Percentiles rank a stretch among this genome's conserved stretches.
Conservation (phyloP, 1,284 basidiomycete genomes). For the Sanghuangporus sanghuang region DNA sequence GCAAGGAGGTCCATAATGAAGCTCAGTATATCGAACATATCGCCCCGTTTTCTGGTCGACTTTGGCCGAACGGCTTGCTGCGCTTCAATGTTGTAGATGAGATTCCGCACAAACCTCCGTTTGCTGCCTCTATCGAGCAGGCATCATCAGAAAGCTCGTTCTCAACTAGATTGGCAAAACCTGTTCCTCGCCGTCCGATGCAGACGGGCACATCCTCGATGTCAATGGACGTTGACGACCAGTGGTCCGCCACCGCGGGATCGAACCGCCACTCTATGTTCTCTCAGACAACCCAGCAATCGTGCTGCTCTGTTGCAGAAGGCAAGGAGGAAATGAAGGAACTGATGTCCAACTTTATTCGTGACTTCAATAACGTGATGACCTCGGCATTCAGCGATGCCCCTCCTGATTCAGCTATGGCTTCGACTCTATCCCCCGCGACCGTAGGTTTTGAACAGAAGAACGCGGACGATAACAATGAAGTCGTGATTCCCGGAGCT, state of each 20-base stretch:
- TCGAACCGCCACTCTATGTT: slow-evolving; percentile 12
- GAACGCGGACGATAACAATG: not conserved
- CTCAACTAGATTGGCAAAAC: not conserved
- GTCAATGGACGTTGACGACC: slow-evolving; percentile 1
- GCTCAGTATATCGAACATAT: slow-evolving; percentile 53
- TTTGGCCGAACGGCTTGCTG: slow-evolving; percentile 52
- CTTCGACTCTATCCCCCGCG: not conserved
- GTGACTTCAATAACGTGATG: slow-evolving; percentile 49
- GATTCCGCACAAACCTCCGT: slow-evolving; percentile 11
- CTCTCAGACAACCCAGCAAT: slow-evolving; percentile 8
- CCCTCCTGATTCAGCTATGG: not conserved
- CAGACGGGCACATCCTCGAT: not conserved
- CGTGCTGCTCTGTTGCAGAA: slow-evolving; percentile 48
- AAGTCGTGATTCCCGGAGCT: slow-evolving; percentile 15
- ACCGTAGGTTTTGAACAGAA: slow-evolving; percentile 1
- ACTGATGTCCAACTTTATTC: slow-evolving; percentile 55
- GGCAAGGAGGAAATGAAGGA: slow-evolving; percentile 49
- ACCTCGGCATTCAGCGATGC: slow-evolving; percentile 36
- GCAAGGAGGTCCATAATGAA: slow-evolving; percentile 49
- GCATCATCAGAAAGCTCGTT: not conserved
- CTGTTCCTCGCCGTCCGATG: slow-evolving; percentile 3
- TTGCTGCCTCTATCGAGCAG: not conserved
- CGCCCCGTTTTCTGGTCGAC: slow-evolving; percentile 41
- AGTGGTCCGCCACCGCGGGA: slow-evolving; percentile 11
- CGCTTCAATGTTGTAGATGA: slow-evolving; percentile 58